Percentiles rank a stretch among this genome's conserved stretches.
These are phyloP conservation scores for Darksidea phi DNA, from an alignment of 495 filamentous ascomycete species.

Conservation along the genomic window DNA sequence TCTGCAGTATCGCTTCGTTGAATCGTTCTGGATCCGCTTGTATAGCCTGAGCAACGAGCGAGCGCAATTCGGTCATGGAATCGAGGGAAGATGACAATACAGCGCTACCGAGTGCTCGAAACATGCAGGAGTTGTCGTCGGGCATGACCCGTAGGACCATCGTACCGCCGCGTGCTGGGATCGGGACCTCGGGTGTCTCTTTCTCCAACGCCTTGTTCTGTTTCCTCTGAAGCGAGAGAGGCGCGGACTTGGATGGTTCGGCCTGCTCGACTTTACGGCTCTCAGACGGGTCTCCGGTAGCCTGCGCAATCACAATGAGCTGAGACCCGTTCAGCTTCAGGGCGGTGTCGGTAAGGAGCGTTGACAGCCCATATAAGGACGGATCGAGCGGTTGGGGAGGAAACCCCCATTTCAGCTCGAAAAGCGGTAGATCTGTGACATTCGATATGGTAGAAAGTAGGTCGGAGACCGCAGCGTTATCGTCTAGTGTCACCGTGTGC, in stretches of 20 bases:
- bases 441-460: slow-evolving; percentile 57
- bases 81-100: slow-evolving; percentile 66
- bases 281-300: slow-evolving; percentile 42
- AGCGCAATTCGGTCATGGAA: slow-evolving; percentile 72
- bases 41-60: slow-evolving; percentile 78
- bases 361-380: slow-evolving; percentile 48
- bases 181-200: slow-evolving; percentile 69
- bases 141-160: slow-evolving; percentile 91
- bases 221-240: slow-evolving; percentile 45
- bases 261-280: neutral
- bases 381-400: slow-evolving; percentile 70
- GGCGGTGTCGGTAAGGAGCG: slow-evolving; percentile 54
- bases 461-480: slow-evolving; percentile 63
- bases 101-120: slow-evolving; percentile 80
- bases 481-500: slow-evolving; percentile 61
- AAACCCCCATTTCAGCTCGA: slow-evolving; percentile 85
- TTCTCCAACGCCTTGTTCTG: slow-evolving; percentile 41
- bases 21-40: slow-evolving; percentile 69
- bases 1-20: slow-evolving; percentile 71
- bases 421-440: slow-evolving; percentile 53
- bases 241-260: slow-evolving; percentile 21
- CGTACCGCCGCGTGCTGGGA: slow-evolving; percentile 61
- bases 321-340: slow-evolving; percentile 79
- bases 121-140: slow-evolving; percentile 94
- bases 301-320: slow-evolving; percentile 60